Evolutionary conservation across 805 yeast genomes (phyloP).

Genomic region (Nakazawaea peltata): DNA sequence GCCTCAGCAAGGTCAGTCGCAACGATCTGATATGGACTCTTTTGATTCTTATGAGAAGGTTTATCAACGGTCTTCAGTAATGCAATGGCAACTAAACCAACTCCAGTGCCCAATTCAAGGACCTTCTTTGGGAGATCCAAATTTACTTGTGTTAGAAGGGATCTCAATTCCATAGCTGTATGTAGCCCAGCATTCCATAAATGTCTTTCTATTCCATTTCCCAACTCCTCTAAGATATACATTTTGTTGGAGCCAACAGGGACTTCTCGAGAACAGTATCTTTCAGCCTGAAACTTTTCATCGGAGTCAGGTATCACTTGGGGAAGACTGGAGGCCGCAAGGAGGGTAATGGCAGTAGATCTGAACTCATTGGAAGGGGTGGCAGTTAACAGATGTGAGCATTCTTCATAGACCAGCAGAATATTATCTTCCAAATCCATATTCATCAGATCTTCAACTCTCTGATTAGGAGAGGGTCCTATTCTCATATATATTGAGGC

Average conservation of each 20-base stretch:
- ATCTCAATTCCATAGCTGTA: background rate
- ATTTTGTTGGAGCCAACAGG: background rate
- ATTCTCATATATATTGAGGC: too few species aligned
- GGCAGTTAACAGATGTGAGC: background rate
- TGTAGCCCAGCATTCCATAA: constrained; percentile 33
- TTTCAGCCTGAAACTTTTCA: background rate
- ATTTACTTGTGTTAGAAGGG: background rate
- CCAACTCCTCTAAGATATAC: constrained; percentile 25
- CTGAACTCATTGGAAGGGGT: background rate
- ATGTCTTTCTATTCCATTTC: constrained; percentile 32
- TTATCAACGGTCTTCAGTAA: constrained; percentile 16
- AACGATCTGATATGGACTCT: constrained; percentile 12
- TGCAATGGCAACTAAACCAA: constrained; percentile 29
- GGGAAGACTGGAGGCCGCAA: background rate
- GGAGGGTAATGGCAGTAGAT: background rate
- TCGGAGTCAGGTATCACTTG: background rate
- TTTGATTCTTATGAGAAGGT: too few species aligned
- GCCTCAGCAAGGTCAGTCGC: constrained; percentile 33
- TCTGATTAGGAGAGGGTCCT: too few species aligned
- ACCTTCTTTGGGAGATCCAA: constrained; percentile 12
- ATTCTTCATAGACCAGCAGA: background rate
- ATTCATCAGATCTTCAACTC: background rate
- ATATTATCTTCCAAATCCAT: background rate
- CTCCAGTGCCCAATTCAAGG: constrained; percentile 35
- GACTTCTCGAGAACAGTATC: background rate